Evolutionary conservation across 2,329 filamentous ascomycete genomes (phyloP).

Genomic region (Talaromyces amestolkiae): DNA sequence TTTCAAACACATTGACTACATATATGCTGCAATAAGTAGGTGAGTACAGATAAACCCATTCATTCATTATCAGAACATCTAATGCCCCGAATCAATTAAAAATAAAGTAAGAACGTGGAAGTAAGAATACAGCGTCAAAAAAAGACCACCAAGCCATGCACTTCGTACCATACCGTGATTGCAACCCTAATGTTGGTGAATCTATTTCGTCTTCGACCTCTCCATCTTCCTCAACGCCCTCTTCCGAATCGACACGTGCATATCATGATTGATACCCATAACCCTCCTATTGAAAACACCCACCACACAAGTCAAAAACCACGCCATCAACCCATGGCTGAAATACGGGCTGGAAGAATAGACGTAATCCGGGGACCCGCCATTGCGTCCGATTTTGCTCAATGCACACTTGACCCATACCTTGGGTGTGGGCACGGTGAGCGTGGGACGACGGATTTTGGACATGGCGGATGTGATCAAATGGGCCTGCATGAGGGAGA

Average conservation of each 20-base stretch:
- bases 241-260: slow-evolving; percentile 80
- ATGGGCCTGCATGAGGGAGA: slow-evolving; percentile 89
- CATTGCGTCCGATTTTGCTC: slow-evolving; percentile 73
- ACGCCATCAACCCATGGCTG: slow-evolving; percentile 86
- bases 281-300: slow-evolving; percentile 58
- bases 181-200: background rate
- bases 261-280: slow-evolving; percentile 61
- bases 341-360: slow-evolving; percentile 91
- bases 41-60: background rate
- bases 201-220: slow-evolving; percentile 51
- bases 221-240: slow-evolving; percentile 83
- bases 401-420: slow-evolving; percentile 77
- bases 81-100: background rate
- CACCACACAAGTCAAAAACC: slow-evolving; percentile 64
- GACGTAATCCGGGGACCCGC: slow-evolving; percentile 73
- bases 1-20: background rate
- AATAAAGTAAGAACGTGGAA: background rate
- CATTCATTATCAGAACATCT: background rate
- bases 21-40: background rate
- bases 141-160: background rate
- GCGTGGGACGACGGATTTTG: slow-evolving; percentile 79
- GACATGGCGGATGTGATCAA: slow-evolving; percentile 96
- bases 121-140: background rate
- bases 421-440: slow-evolving; percentile 76
- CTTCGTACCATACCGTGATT: background rate